Conservation (phyloP, 106 monocot genomes). For the Acanthochlamys bracteata region DNA sequence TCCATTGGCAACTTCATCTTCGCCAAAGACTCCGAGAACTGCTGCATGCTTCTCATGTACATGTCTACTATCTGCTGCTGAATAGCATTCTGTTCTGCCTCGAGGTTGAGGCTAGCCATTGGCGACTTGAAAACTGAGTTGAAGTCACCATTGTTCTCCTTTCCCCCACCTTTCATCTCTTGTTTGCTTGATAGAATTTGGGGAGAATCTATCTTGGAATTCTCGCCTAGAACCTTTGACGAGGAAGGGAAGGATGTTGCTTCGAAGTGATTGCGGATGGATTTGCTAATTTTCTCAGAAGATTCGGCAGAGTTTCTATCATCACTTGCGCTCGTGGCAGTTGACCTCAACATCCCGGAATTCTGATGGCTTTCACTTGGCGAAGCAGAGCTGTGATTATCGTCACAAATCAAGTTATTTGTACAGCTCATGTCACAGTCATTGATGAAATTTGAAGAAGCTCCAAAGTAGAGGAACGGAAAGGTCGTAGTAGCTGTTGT, state of each 20-base stretch:
- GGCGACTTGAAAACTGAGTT: constrained; percentile 39
- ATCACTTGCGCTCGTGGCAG: constrained; percentile 22
- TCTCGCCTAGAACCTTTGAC: constrained; percentile 13
- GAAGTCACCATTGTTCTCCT: neutral
- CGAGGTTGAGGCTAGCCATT: constrained; percentile 25
- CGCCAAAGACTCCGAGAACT: constrained; percentile 54
- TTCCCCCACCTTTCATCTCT: neutral
- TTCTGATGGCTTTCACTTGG: constrained; percentile 13
- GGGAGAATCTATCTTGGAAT: neutral
- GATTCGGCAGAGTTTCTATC: constrained; percentile 25
- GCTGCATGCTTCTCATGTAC: constrained; percentile 76
- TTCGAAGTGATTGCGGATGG: neutral
- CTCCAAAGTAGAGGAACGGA: constrained; percentile 22
- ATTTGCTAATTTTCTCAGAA: constrained; percentile 7
- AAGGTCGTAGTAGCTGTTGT: neutral
- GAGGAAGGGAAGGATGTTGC: constrained; percentile 31
- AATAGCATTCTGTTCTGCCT: constrained; percentile 40
- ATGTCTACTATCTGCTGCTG: constrained; percentile 61
- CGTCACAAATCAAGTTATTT: constrained; percentile 6
- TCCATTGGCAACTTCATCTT: constrained; percentile 72
- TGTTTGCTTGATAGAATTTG: constrained; percentile 2
- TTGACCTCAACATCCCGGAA: constrained; percentile 14
- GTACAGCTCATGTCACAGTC: constrained; percentile 38
- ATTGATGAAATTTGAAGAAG: constrained; percentile 8
- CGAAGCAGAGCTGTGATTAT: constrained; percentile 3